Percentiles rank a stretch among this genome's conserved stretches.
These are phyloP conservation scores for Tuber indicum DNA, from an alignment of 495 filamentous ascomycete species.

Conservation along the genomic window DNA sequence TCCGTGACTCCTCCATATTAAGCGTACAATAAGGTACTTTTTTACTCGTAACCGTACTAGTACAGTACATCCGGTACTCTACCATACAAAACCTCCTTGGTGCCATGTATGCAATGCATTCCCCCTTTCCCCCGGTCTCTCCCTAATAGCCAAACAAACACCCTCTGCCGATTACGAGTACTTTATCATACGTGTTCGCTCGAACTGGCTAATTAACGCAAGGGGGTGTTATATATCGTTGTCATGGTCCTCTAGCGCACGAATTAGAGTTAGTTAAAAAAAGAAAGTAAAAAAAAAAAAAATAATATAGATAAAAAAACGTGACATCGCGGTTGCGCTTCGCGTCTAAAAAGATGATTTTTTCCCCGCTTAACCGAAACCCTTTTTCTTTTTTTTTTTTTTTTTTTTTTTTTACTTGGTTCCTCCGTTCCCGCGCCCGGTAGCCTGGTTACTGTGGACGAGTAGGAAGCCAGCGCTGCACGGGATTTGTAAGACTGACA, in stretches of 20 bases:
- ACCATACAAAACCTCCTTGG: neutral
- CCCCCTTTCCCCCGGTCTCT: neutral
- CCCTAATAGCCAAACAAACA: neutral
- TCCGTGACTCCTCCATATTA: neutral
- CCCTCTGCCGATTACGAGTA: neutral
- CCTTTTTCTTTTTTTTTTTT: neutral
- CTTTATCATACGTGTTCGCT: neutral
- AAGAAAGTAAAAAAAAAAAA: neutral
- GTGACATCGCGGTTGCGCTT: conserved; percentile 3
- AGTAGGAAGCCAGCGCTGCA: neutral
- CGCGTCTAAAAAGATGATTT: neutral
- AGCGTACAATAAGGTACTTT: neutral
- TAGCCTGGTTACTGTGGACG: neutral
- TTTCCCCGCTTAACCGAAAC: neutral
- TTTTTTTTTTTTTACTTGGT: neutral
- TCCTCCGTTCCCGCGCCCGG: neutral
- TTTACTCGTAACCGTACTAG: neutral
- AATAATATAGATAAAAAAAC: neutral
- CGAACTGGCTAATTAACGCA: neutral
- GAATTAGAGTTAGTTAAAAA: neutral
- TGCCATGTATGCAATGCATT: neutral
- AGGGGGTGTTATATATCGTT: neutral
- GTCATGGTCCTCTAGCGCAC: neutral
- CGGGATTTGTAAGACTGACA: conserved; percentile 5
- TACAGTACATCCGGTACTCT: neutral